These are phyloP conservation scores for Bonia amplexicaulis DNA, from an alignment of 176 grass and related monocot genomes.

Conservation along the genomic window DNA sequence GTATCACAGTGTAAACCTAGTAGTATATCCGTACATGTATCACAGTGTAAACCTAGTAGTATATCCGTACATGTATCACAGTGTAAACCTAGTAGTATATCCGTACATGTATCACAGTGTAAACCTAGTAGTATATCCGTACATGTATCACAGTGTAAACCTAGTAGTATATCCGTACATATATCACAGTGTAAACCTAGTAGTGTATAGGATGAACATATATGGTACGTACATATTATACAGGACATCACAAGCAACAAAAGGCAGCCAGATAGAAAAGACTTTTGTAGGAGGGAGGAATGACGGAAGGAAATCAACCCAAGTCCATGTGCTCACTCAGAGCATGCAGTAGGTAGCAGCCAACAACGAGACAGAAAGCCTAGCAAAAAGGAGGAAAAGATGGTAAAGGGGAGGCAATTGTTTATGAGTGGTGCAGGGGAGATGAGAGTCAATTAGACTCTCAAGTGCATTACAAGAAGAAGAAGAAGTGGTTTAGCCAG, in stretches of 20 bases:
- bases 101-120: too few species aligned
- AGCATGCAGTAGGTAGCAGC: constrained; percentile 18
- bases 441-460: constrained; percentile 37
- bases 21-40: too few species aligned
- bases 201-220: not conserved
- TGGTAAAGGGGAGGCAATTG: constrained; percentile 4
- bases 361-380: constrained; percentile 25
- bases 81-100: too few species aligned
- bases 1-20: too few species aligned
- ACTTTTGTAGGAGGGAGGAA: constrained; percentile 15
- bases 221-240: not conserved
- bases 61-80: too few species aligned
- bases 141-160: too few species aligned
- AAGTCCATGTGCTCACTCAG: constrained; percentile 24
- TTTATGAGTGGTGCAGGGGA: constrained; percentile 18
- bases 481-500: not conserved
- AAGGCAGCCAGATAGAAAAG: not conserved
- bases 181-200: too few species aligned
- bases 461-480: constrained; percentile 25
- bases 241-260: constrained; percentile 15
- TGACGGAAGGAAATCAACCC: constrained; percentile 10
- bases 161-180: too few species aligned
- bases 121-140: too few species aligned
- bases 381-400: constrained; percentile 8
- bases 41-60: too few species aligned